Evolutionary conservation across 2,329 filamentous ascomycete species (phyloP).

Genomic region (Byssochlamys sp.): DNA sequence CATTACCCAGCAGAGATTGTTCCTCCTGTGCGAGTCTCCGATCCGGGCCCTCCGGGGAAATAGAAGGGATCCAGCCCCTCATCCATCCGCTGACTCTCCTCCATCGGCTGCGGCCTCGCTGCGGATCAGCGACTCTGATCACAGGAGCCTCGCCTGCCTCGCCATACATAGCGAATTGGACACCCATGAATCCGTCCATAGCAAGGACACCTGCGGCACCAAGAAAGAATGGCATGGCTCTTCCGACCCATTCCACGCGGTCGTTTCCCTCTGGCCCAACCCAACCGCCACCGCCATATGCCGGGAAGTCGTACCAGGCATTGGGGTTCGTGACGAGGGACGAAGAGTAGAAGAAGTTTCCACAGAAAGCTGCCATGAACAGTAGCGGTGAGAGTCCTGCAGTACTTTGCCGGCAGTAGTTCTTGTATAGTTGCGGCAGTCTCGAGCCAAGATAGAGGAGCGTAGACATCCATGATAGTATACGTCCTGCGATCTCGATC

Average conservation of each 20-base stretch:
- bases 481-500: conserved; percentile 39
- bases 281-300: conserved; percentile 53
- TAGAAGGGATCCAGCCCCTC: conserved; percentile 54
- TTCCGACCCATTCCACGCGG: conserved; percentile 47
- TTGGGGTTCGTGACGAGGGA: conserved; percentile 55
- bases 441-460: conserved; percentile 50
- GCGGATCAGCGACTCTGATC: conserved; percentile 37
- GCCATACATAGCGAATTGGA: conserved; percentile 55
- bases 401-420: conserved; percentile 53
- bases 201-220: conserved; percentile 56
- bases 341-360: conserved; percentile 57
- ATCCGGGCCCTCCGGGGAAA: conserved; percentile 28
- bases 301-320: conserved; percentile 49
- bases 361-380: conserved; percentile 58
- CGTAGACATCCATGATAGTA: conserved; percentile 50
- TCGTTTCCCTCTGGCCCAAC: conserved; percentile 47
- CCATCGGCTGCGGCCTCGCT: conserved; percentile 40
- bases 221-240: conserved; percentile 55
- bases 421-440: conserved; percentile 57
- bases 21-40: conserved; percentile 1
- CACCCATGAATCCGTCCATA: conserved; percentile 52
- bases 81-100: conserved; percentile 54
- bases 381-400: conserved; percentile 54
- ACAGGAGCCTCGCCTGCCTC: conserved; percentile 36
- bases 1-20: background rate